Percentiles rank a stretch among this genome's conserved stretches.
phyloP scores from a whole-genome alignment of 129 eudicot genomes.

The Tagetes erecta region DNA sequence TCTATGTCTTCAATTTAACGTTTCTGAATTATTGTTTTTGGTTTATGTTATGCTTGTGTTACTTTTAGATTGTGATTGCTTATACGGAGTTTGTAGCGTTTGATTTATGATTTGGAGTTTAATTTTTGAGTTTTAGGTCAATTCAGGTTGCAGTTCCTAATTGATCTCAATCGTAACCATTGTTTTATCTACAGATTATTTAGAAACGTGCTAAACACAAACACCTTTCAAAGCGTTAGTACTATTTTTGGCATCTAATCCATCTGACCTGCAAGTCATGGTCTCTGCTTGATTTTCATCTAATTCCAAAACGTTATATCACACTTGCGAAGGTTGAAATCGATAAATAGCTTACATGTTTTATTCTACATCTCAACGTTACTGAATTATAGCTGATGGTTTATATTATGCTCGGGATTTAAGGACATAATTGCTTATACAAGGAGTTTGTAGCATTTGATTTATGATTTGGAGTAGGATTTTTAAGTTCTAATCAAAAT shows the following conservation, averaged over 20 bases:
- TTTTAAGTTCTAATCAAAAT: neutral
- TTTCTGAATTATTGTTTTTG: neutral
- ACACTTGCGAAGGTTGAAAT: neutral
- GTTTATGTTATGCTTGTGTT: neutral
- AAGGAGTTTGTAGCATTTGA: neutral
- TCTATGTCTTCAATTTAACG: neutral
- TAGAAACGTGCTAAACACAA: neutral
- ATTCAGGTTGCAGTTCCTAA: neutral
- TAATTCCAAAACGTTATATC: too few relatives aligned
- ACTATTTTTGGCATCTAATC: neutral
- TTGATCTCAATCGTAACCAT: neutral
- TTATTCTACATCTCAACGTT: neutral
- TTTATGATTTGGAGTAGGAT: neutral
- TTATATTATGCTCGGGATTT: too few relatives aligned
- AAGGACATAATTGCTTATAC: neutral
- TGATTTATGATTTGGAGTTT: constrained; percentile 1
- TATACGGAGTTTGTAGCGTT: neutral
- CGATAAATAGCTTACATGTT: neutral
- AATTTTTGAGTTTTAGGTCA: neutral
- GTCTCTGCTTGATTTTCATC: neutral
- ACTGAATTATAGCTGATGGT: neutral
- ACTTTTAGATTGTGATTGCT: neutral
- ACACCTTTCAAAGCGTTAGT: neutral
- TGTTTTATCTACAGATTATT: neutral
- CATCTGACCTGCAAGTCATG: neutral